Conservation (phyloP, 2,329 filamentous ascomycete species). For the Drechmeria coniospora region DNA sequence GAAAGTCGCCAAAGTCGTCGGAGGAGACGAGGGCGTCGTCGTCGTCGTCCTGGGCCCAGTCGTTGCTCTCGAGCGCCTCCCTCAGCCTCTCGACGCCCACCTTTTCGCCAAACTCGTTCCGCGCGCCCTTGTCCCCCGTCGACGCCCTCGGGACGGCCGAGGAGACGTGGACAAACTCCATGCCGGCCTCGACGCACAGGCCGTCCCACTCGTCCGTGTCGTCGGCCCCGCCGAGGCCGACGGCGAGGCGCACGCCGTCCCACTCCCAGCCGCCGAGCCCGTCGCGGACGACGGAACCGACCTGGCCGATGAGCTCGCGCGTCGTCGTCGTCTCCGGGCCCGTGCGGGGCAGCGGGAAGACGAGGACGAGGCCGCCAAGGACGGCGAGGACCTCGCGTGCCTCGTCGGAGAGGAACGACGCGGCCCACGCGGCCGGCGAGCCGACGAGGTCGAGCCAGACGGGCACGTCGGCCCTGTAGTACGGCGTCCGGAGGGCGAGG, state of each 20-base stretch:
- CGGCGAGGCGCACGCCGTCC: constrained; percentile 47
- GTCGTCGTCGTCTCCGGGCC: constrained; percentile 8
- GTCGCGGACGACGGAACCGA: constrained; percentile 38
- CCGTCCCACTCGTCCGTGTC: constrained; percentile 47
- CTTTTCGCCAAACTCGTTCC: constrained; percentile 47
- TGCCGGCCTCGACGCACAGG: constrained; percentile 35
- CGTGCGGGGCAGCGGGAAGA: constrained; percentile 13
- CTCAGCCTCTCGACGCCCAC: constrained; percentile 41
- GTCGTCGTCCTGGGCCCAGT: constrained; percentile 33
- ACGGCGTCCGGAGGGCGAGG: constrained; percentile 38
- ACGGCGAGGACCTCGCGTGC: constrained; percentile 46
- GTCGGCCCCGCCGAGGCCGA: constrained; percentile 35
- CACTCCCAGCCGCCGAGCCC: constrained; percentile 46
- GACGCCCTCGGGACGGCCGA: constrained; percentile 12
- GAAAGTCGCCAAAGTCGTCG: constrained; percentile 18
- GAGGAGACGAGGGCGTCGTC: too few relatives aligned
- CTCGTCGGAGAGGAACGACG: constrained; percentile 42
- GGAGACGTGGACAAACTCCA: constrained; percentile 45
- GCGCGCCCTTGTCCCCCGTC: constrained; percentile 18
- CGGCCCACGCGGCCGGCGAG: constrained; percentile 36
- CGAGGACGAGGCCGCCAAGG: constrained; percentile 41
- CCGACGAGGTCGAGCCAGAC: constrained; percentile 52
- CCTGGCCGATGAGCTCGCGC: constrained; percentile 30
- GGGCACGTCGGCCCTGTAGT: constrained; percentile 45
- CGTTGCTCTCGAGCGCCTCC: constrained; percentile 50